phyloP scores from a whole-genome alignment of 2,329 filamentous ascomycete genomes.

The Xylariaceae sp. region DNA sequence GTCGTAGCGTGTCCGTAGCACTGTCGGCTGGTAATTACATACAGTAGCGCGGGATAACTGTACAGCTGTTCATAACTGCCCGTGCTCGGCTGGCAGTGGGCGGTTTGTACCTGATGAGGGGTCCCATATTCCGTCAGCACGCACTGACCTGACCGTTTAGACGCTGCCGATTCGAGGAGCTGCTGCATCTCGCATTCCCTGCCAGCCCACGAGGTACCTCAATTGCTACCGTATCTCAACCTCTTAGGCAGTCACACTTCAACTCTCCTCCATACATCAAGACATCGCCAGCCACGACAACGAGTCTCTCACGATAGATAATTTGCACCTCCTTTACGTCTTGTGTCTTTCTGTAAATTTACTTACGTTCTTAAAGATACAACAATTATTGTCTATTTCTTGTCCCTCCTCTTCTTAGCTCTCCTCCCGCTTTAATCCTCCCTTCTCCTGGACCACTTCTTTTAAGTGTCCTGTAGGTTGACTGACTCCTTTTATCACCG shows the following conservation, averaged over 20 bases:
- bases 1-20: neutral
- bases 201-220: neutral
- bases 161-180: neutral
- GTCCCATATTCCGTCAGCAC: conserved; percentile 8
- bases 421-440: neutral
- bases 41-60: neutral
- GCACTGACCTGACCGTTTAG: conserved; percentile 8
- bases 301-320: neutral
- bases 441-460: neutral
- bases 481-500: neutral
- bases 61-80: neutral
- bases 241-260: conserved; percentile 2
- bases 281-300: conserved; percentile 7
- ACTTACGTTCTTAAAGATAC: neutral
- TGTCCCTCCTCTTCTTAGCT: neutral
- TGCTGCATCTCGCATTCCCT: neutral
- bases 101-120: neutral
- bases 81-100: neutral
- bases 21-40: too few relatives aligned
- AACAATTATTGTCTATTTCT: neutral
- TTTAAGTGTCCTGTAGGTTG: conserved; percentile 1
- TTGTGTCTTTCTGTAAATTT: neutral
- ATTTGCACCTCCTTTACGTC: neutral
- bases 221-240: neutral
- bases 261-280: neutral